A percentile compares a stretch with the other conserved stretches of the same genome.
Conservation (phyloP, 2,329 filamentous ascomycete species). For the Colletotrichum lini region DNA sequence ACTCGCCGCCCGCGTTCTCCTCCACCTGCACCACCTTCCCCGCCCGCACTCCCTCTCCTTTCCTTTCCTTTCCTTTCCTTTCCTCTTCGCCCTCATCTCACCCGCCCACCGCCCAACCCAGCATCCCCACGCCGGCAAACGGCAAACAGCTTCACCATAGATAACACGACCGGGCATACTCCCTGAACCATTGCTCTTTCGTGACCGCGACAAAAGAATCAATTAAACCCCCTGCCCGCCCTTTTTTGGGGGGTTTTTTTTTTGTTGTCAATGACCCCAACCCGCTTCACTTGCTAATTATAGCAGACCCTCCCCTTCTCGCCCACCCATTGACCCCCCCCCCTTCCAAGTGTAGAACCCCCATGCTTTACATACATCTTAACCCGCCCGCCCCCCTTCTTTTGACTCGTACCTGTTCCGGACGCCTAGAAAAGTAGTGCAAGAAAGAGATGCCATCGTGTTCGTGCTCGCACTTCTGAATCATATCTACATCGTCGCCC, state of each 20-base stretch:
- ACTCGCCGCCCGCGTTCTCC: not conserved
- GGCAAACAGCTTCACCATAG: conserved; percentile 2
- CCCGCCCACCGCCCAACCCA: conserved; percentile 1
- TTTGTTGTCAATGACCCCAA: not conserved
- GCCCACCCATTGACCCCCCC: not conserved
- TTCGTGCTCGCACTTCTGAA: not conserved
- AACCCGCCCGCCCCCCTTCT: not conserved
- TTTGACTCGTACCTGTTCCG: not conserved
- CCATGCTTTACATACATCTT: not conserved
- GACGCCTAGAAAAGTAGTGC: not conserved
- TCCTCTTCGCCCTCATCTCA: not conserved
- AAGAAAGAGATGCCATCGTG: not conserved
- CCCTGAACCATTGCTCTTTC: not conserved
- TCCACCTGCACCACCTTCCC: not conserved
- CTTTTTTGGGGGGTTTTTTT: not conserved
- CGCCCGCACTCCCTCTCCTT: not conserved
- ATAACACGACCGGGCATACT: not conserved
- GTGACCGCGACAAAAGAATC: not conserved
- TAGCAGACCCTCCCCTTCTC: not conserved
- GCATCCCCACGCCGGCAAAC: conserved; percentile 32
- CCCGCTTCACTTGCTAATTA: not conserved
- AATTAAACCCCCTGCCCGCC: conserved; percentile 1
- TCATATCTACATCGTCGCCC: not conserved
- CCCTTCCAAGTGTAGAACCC: too few species aligned
- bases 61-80: too few species aligned